Conservation (phyloP, 2,329 filamentous ascomycete species). For the Ascochyta koolunga region DNA sequence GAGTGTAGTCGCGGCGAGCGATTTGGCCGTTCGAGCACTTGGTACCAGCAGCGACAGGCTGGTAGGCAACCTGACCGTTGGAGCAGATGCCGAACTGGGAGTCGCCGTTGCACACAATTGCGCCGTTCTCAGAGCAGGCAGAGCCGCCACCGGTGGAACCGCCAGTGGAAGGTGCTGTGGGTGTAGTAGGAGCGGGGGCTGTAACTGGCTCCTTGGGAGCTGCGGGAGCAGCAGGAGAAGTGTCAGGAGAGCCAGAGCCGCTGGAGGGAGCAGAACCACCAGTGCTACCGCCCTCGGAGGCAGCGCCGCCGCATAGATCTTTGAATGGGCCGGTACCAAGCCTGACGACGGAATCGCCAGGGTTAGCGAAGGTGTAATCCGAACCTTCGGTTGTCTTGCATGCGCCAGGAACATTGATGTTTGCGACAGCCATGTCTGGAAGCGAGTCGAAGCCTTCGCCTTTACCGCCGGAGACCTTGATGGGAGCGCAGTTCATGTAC, state of each 20-base stretch:
- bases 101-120: conserved; percentile 46
- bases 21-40: conserved; percentile 50
- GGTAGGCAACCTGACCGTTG: conserved; percentile 46
- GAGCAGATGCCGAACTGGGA: conserved; percentile 50
- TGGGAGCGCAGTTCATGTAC: conserved; percentile 93
- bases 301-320: conserved; percentile 31
- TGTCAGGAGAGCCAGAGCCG: conserved; percentile 9
- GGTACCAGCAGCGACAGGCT: conserved; percentile 52
- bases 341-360: conserved; percentile 62
- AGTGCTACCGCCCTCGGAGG: conserved; percentile 8
- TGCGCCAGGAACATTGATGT: conserved; percentile 55
- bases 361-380: conserved; percentile 64
- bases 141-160: conserved; percentile 7
- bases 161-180: not conserved
- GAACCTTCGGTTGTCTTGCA: conserved; percentile 61
- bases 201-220: conserved; percentile 1
- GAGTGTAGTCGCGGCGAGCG: conserved; percentile 31
- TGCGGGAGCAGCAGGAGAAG: conserved; percentile 9
- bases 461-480: conserved; percentile 64
- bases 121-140: conserved; percentile 44
- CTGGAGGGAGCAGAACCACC: conserved; percentile 8
- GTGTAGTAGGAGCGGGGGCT: conserved; percentile 4
- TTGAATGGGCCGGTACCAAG: conserved; percentile 31
- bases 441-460: conserved; percentile 61
- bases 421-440: conserved; percentile 76